Evolutionary conservation across 2,329 filamentous ascomycete species (phyloP), one percentile per base, ranked within the genome.

Genomic region (Xylaria sp.): DNA sequence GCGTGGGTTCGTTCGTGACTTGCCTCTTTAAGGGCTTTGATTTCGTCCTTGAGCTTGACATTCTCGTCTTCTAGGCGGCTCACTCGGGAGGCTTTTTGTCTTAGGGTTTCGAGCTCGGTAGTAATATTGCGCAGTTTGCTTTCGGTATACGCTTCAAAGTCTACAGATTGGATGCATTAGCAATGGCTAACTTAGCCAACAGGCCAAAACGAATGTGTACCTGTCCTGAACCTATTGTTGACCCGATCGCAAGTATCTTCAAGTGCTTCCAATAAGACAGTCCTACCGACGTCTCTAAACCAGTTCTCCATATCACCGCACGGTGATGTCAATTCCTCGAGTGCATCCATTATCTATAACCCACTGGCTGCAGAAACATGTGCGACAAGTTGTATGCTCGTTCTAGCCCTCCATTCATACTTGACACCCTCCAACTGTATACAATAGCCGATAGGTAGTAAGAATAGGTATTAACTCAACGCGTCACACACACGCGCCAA

Each of bases 51-150:
- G 5, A 87, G 77, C 4, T 75, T 67, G n/a, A 69, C 71, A 57
- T 84, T 85, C 65, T 85, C 82, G 17, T 78, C 71, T 61, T 83
- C 78, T 29, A 86, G 71, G 1, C 69, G 73, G 15, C 79, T 76
- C 22, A 77, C 77, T 29, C 75, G 69, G 17, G 73, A 75, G n/a
- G 76, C 77, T 25, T 70, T 75, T 13, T 66, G 69, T 47, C 69
- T 78, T 5, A 83, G 71, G n/a, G 72, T 69, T 27, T 77, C 73
- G 10, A 83, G 65, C 67, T 83, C 80, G 5, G 76, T 69, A 11
- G 70, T 57, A 51, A 79, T 74, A 22, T 74, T 68, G 9, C 67
- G 53, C 38, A 55, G 65, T 61, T 76, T 72, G 31, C 69, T 67
- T 27, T 70, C 65, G 53, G 55, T 57, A 45, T 68, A 66, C 13